Base-by-base conservation (phyloP, 345 rosid genomes). In the Syzygium grande region DNA sequence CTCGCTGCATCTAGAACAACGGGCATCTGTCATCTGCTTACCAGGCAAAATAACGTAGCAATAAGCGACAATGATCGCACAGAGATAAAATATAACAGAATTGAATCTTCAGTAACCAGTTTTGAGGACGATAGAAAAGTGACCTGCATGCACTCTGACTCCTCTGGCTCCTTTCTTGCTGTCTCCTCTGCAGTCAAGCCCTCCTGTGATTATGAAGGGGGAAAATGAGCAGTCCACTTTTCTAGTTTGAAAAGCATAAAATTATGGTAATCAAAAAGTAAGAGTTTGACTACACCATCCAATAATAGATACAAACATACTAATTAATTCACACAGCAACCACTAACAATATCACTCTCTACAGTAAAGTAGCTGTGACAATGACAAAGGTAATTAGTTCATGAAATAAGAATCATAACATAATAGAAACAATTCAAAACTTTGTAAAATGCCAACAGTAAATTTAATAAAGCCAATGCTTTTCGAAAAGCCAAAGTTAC, bases 141-240 rank as follows among this genome's bases (percentile, higher is more conserved):
- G 34, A 98, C 99, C 98, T 98, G 98, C 94, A 98, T 96, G 65
- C 89, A 93, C 87, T 93, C 95, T 0, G 92, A 91, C 30, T 96
- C 98, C 56, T 98, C 99, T 88, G 99, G 99, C 93, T 97, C 99
- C 87, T 94, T 93, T 86, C 88, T 92, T 22, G 93, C 92, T 13
- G 92, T 96, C 92, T 97, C 99, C 90, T 96, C 99, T 11, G 94
- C 96, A 6, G 98, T 98, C 79, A 95, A 92, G 61, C 99, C 99
- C 92, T 94, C 98, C 99, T 98, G 92, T 25, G 91, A 88, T 85
- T 88, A 83, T 55, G 23, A 73, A 38, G 65, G 38, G 59, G 78
- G 51, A 30, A 34, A 49, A 21, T 22, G 22, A 85, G 46, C 38
- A 80, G 16, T 85, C 34, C 23, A 86, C 51, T 49, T 9, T 34